Percentiles rank a stretch among this genome's conserved stretches.
Conservation (phyloP, 1,284 basidiomycete species). For the Somion occarium region DNA sequence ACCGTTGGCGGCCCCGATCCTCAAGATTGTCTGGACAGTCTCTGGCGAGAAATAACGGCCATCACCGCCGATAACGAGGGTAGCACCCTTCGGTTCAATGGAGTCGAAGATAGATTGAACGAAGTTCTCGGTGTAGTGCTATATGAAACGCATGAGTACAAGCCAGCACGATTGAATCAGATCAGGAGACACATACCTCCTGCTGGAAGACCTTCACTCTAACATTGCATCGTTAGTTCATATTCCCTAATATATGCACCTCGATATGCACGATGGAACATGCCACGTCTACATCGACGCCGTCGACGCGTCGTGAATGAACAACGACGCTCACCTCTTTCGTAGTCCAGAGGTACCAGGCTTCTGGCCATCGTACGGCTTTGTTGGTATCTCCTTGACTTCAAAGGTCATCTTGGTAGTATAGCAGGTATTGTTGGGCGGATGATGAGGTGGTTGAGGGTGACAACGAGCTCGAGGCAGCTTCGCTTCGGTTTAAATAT, state of each 20-base stretch:
- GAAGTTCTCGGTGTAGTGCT: slow-evolving; percentile 99
- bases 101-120: slow-evolving; percentile 93
- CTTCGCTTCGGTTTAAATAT: neutral
- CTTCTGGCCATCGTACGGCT: slow-evolving; percentile 86
- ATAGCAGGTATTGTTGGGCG: neutral
- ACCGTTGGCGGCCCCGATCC: slow-evolving; percentile 88
- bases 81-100: slow-evolving; percentile 78
- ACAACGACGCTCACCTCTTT: slow-evolving; percentile 61
- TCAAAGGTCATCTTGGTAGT: slow-evolving; percentile 34
- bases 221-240: slow-evolving; percentile 13
- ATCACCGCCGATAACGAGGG: slow-evolving; percentile 95
- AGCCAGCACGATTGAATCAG: slow-evolving; percentile 9
- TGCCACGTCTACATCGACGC: neutral
- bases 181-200: slow-evolving; percentile 46
- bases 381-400: slow-evolving; percentile 65
- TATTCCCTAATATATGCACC: neutral
- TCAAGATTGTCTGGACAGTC: slow-evolving; percentile 87
- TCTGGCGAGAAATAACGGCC: slow-evolving; percentile 93
- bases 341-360: slow-evolving; percentile 93
- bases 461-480: neutral
- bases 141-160: slow-evolving; percentile 15
- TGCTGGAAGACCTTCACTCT: slow-evolving; percentile 94
- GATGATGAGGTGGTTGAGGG: neutral
- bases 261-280: neutral
- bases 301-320: neutral